Evolutionary conservation across 1,284 basidiomycete genomes (phyloP).

Genomic region (Jaminaea rosea): DNA sequence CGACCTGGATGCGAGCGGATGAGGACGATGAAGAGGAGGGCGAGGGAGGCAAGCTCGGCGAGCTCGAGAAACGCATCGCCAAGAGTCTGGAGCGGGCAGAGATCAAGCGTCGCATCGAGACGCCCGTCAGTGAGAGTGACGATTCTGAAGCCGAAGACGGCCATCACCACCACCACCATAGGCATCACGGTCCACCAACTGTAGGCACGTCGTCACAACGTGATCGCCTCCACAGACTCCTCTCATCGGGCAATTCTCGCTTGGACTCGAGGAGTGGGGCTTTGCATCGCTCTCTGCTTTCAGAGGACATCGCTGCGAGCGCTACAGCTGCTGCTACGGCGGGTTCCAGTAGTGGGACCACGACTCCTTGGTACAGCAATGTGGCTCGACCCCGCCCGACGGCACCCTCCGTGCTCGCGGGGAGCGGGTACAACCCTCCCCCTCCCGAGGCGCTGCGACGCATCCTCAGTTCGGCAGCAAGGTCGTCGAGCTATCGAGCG

Average conservation of each 20-base stretch:
- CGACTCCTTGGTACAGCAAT: not conserved
- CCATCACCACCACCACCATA: too few species aligned
- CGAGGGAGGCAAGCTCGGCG: too few species aligned
- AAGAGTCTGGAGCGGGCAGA: not conserved
- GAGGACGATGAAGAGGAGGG: conserved; percentile 39
- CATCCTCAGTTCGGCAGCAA: not conserved
- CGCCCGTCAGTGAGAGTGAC: too few species aligned
- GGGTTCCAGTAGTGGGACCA: not conserved
- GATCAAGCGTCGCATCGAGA: not conserved
- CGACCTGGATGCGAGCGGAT: conserved; percentile 36
- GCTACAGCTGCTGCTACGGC: not conserved
- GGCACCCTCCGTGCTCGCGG: not conserved
- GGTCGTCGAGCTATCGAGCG: not conserved
- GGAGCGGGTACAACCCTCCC: not conserved
- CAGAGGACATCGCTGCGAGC: not conserved
- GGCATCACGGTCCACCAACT: not conserved
- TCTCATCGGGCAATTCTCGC: not conserved
- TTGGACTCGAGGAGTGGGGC: not conserved
- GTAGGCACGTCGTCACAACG: too few species aligned
- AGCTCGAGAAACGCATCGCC: not conserved
- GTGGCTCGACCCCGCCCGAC: not conserved
- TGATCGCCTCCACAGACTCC: not conserved
- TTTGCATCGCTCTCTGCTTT: not conserved
- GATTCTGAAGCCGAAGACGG: too few species aligned
- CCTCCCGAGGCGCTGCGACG: not conserved